Conservation (phyloP, 2,329 filamentous ascomycete genomes). For the Claviceps capensis region DNA sequence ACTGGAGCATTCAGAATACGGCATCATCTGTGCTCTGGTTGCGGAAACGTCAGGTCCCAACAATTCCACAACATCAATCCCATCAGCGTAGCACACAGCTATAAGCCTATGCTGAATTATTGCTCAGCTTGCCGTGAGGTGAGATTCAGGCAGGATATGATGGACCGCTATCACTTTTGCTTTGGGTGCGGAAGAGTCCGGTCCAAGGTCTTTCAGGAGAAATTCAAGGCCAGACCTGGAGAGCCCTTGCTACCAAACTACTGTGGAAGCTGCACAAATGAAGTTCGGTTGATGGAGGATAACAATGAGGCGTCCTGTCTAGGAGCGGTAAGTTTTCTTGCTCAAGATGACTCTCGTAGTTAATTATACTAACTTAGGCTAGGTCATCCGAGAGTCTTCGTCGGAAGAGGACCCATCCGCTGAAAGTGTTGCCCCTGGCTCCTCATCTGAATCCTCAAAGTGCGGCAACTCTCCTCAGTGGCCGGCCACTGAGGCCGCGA, state of each 20-base stretch:
- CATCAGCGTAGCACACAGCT: constrained; percentile 6
- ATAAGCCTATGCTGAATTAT: constrained; percentile 18
- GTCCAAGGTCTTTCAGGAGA: constrained; percentile 13
- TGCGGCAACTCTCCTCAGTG: background rate
- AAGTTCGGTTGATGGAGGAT: constrained; percentile 12
- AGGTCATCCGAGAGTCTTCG: background rate
- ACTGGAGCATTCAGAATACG: constrained; percentile 10
- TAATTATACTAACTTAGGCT: background rate
- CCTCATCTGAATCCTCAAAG: background rate
- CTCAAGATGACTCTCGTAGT: no score
- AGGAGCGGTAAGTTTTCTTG: constrained; percentile 11
- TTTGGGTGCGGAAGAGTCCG: constrained; percentile 16
- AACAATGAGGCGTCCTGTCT: constrained; percentile 14
- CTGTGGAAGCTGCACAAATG: constrained; percentile 15
- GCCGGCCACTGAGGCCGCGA: background rate
- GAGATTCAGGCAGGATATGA: constrained; percentile 11
- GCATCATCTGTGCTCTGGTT: constrained; percentile 23
- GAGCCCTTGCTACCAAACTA: constrained; percentile 19
- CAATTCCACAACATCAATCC: constrained; percentile 23
- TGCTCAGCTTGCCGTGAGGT: constrained; percentile 21
- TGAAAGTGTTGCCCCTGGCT: background rate
- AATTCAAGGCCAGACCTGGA: constrained; percentile 10
- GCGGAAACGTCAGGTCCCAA: constrained; percentile 21
- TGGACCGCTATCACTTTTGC: constrained; percentile 25
- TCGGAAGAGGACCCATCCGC: background rate